Conservation (phyloP, 1,284 basidiomycete genomes). For the Fomitopsis palustris region DNA sequence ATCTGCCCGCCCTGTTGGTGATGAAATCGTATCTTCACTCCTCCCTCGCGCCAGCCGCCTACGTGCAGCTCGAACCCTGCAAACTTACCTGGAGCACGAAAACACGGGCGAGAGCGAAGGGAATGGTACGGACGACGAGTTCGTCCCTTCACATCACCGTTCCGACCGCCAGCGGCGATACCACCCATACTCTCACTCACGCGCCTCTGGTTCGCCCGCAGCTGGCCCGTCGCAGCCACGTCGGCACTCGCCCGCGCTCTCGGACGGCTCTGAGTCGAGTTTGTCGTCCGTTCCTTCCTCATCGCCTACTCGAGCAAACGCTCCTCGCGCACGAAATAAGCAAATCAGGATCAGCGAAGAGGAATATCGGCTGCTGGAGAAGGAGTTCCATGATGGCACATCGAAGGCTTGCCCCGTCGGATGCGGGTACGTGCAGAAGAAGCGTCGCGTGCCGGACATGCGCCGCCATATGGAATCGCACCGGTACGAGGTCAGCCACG, state of each 20-base stretch:
- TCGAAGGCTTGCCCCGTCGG: constrained; percentile 1
- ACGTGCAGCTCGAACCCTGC: not conserved
- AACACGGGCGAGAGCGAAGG: not conserved
- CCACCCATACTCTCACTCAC: not conserved
- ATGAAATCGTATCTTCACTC: no score
- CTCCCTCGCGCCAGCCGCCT: not conserved
- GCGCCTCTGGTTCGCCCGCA: not conserved
- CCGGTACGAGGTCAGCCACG: constrained; percentile 1
- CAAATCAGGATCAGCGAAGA: not conserved
- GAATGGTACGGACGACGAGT: not conserved
- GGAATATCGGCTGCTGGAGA: not conserved
- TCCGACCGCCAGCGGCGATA: not conserved
- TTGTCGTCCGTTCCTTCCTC: not conserved
- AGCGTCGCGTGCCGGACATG: constrained; percentile 3
- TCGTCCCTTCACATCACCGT: not conserved
- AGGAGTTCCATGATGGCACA: not conserved
- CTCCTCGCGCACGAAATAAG: not conserved
- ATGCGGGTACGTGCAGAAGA: constrained; percentile 3
- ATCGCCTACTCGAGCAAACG: not conserved
- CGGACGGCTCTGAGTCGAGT: not conserved
- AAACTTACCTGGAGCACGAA: not conserved
- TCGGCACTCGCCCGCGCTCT: not conserved
- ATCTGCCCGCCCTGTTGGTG: no score
- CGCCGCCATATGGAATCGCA: constrained; percentile 6
- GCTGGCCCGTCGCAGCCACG: not conserved